A percentile compares a stretch with the other conserved stretches of the same genome.
Conservation (phyloP, 352 stramenopile genomes). For the Phytophthora foliorum region DNA sequence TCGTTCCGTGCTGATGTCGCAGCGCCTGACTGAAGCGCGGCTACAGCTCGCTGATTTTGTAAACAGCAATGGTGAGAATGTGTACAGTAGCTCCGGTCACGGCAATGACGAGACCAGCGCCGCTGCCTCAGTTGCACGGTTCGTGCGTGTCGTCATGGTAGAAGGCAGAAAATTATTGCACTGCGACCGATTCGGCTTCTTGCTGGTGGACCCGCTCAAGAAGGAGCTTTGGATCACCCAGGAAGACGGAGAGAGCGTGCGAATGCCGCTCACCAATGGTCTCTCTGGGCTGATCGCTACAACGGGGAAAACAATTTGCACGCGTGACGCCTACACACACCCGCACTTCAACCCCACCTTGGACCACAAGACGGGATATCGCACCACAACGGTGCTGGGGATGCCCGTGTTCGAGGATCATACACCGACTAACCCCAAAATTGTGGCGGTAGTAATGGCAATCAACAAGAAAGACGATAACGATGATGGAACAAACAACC, state of each 20-base stretch:
- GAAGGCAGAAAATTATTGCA: slow-evolving; percentile 67
- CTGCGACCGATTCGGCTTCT: slow-evolving; percentile 71
- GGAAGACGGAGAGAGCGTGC: slow-evolving; percentile 59
- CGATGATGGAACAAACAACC: slow-evolving; percentile 8
- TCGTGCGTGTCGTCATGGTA: slow-evolving; percentile 65
- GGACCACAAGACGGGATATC: slow-evolving; percentile 78
- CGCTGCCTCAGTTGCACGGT: slow-evolving; percentile 58
- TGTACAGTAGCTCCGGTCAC: slow-evolving; percentile 37
- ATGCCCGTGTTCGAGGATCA: slow-evolving; percentile 80
- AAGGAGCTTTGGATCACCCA: slow-evolving; percentile 80
- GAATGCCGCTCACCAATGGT: slow-evolving; percentile 73
- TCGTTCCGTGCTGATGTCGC: slow-evolving; percentile 71
- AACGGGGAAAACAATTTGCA: slow-evolving; percentile 59
- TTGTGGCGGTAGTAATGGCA: slow-evolving; percentile 77
- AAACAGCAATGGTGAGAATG: slow-evolving; percentile 42
- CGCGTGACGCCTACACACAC: slow-evolving; percentile 68
- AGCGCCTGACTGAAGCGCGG: slow-evolving; percentile 70
- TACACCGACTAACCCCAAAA: slow-evolving; percentile 62
- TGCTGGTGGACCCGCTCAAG: slow-evolving; percentile 73
- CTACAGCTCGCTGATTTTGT: slow-evolving; percentile 73
- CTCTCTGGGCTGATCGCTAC: slow-evolving; percentile 65
- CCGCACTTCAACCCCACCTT: slow-evolving; percentile 64
- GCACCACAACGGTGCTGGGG: slow-evolving; percentile 69
- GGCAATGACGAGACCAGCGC: slow-evolving; percentile 49
- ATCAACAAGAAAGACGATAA: slow-evolving; percentile 86